Conservation (phyloP, 2,329 filamentous ascomycete genomes). For the Didymella segeticola region DNA sequence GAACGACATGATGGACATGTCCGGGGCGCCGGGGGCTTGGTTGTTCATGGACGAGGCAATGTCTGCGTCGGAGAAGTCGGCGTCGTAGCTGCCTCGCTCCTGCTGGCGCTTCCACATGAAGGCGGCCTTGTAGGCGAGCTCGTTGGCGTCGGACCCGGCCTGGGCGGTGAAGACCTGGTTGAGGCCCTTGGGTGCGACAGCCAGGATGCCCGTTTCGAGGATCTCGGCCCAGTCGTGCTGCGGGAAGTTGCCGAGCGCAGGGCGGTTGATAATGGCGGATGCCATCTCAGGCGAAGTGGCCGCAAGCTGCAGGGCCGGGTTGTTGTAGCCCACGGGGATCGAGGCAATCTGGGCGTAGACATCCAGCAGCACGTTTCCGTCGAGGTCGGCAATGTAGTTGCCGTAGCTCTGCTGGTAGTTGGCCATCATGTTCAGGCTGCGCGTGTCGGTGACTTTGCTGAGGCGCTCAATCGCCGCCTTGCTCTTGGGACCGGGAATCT, state of each 20-base stretch:
- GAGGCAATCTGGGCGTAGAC: conserved; percentile 92
- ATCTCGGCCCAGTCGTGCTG: conserved; percentile 82
- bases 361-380: conserved; percentile 75
- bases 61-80: conserved; percentile 82
- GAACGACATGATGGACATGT: conserved; percentile 88
- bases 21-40: conserved; percentile 75
- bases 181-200: conserved; percentile 80
- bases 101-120: conserved; percentile 90
- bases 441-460: conserved; percentile 81
- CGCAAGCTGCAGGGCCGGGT: conserved; percentile 73
- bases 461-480: conserved; percentile 73
- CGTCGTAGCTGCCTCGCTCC: conserved; percentile 77
- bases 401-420: conserved; percentile 57
- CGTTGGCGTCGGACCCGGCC: conserved; percentile 90
- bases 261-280: conserved; percentile 82
- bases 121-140: conserved; percentile 92
- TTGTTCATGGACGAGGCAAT: conserved; percentile 80
- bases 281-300: conserved; percentile 80
- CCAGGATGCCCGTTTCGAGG: conserved; percentile 79
- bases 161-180: conserved; percentile 91
- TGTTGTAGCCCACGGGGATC: conserved; percentile 93
- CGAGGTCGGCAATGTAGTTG: conserved; percentile 80
- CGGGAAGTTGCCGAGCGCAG: conserved; percentile 90
- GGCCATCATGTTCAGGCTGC: conserved; percentile 72
- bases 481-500: conserved; percentile 78